These are phyloP conservation scores for Populus trichocarpa DNA, from an alignment of 441 rosid genomes.

Conservation along the genomic window DNA sequence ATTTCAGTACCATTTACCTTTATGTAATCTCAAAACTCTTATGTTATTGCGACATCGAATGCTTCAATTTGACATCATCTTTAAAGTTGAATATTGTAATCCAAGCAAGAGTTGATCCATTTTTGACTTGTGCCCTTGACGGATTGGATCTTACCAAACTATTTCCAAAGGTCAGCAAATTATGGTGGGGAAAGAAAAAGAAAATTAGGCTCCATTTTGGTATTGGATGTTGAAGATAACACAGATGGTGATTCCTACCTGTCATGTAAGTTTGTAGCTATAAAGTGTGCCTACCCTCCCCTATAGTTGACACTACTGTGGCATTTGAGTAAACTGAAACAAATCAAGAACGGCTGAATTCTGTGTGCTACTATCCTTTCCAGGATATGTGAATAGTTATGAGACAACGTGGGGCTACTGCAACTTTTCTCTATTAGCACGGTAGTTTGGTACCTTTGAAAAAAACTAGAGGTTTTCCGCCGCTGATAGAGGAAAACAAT, in stretches of 20 bases:
- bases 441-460: background rate
- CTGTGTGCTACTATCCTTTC: background rate
- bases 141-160: background rate
- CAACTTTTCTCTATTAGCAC: background rate
- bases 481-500: background rate
- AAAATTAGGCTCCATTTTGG: background rate
- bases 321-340: background rate
- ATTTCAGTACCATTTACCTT: slow-evolving; percentile 2
- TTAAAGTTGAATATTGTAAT: background rate
- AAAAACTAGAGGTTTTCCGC: background rate
- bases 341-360: background rate
- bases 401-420: background rate
- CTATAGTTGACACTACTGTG: too few species aligned
- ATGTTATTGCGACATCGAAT: slow-evolving; percentile 7
- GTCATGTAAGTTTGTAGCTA: background rate
- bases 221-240: background rate
- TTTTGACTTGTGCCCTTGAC: background rate
- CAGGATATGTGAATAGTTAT: too few species aligned
- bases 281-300: too few species aligned
- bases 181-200: background rate
- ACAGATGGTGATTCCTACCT: too few species aligned
- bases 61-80: background rate
- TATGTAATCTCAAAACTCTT: slow-evolving; percentile 3
- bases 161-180: background rate
- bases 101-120: background rate